phyloP scores from a whole-genome alignment of 2,329 filamentous ascomycete species.

The Alternaria tenuissima region DNA sequence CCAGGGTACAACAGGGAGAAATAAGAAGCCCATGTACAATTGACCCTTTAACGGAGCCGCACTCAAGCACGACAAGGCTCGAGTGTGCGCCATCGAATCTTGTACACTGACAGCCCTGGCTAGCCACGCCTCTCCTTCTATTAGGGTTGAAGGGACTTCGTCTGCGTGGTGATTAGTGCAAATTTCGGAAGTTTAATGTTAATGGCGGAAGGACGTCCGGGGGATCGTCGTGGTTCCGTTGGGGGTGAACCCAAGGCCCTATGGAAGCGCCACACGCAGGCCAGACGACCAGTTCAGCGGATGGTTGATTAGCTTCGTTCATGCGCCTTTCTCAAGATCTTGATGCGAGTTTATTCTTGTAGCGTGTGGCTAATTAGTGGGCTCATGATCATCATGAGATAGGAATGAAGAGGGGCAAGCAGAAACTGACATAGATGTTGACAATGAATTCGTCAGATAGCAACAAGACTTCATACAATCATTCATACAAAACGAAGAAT shows the following conservation, averaged over 20 bases:
- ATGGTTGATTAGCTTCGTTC: constrained; percentile 16
- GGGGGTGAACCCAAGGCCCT: constrained; percentile 11
- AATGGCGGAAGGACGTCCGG: neutral
- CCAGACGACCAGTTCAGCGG: neutral
- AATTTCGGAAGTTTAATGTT: neutral
- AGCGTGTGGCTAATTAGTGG: neutral
- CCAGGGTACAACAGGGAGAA: neutral
- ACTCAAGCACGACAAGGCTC: neutral
- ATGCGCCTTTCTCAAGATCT: constrained; percentile 4
- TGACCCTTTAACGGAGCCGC: constrained; percentile 1
- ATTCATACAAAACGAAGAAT: neutral
- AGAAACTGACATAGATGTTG: neutral
- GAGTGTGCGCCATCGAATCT: constrained; percentile 2
- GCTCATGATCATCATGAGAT: neutral
- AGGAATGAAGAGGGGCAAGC: neutral
- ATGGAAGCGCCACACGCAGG: neutral
- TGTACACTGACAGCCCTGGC: neutral
- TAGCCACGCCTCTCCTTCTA: neutral
- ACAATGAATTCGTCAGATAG: neutral
- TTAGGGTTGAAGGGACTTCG: neutral
- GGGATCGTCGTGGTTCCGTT: neutral
- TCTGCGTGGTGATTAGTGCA: neutral
- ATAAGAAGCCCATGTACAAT: neutral
- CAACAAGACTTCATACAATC: neutral
- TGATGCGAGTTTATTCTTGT: neutral